Evolutionary conservation across 306 rosid species (phyloP).

Genomic region (Malus asiatica): DNA sequence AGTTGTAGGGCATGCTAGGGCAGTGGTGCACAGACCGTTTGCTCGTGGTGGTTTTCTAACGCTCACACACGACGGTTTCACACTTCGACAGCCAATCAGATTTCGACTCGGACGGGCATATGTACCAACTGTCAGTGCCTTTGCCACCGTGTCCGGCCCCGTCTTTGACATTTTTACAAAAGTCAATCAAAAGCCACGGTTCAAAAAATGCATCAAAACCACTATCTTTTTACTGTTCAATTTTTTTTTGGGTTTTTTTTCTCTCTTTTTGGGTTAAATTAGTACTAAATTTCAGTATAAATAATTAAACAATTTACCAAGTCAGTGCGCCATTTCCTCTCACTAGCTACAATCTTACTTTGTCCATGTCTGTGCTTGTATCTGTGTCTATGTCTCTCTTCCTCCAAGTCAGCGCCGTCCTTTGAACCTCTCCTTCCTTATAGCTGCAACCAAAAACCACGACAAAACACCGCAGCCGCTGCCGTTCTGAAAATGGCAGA

Average conservation of each 20-base stretch:
- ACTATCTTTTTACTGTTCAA: too few species aligned
- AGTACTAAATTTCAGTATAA: slow-evolving; percentile 20
- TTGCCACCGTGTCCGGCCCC: background rate
- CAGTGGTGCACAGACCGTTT: background rate
- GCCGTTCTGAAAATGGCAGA: slow-evolving; percentile 26
- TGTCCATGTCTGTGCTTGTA: background rate
- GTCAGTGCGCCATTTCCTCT: slow-evolving; percentile 42
- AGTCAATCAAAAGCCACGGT: slow-evolving; percentile 37
- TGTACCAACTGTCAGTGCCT: background rate
- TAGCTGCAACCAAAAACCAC: background rate
- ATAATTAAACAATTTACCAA: slow-evolving; percentile 35
- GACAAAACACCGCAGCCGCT: background rate
- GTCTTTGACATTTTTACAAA: slow-evolving; percentile 24
- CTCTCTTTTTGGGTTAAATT: background rate
- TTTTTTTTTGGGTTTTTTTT: background rate
- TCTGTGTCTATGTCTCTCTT: background rate
- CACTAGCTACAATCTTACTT: slow-evolving; percentile 13
- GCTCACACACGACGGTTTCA: background rate
- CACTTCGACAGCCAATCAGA: background rate
- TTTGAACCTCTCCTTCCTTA: slow-evolving; percentile 11
- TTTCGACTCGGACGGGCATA: background rate
- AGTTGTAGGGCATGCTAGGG: slow-evolving; percentile 6
- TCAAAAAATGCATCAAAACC: slow-evolving; percentile 23
- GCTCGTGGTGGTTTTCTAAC: background rate
- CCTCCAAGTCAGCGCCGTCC: slow-evolving; percentile 63